Evolutionary conservation across 148 eudicot genomes (phyloP).

Genomic region (Amaranthus palmeri): DNA sequence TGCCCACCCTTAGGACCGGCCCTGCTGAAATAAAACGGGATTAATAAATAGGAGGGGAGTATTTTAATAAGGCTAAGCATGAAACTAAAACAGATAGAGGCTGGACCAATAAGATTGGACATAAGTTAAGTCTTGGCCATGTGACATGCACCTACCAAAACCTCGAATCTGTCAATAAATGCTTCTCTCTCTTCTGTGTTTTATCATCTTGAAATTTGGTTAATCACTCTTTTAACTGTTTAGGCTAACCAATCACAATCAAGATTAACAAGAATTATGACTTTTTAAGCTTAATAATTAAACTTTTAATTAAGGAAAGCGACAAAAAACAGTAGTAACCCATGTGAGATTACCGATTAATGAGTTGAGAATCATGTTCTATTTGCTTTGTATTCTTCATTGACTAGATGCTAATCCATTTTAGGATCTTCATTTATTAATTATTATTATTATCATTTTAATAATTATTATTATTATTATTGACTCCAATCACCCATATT

Average conservation of each 20-base stretch:
- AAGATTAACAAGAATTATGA: conserved; percentile 8
- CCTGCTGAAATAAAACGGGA: too few species aligned
- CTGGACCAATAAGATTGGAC: conserved; percentile 29
- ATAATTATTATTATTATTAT: not conserved
- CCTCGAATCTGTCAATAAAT: conserved; percentile 22
- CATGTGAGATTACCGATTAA: conserved; percentile 33
- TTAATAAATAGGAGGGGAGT: too few species aligned
- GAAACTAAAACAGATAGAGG: conserved; percentile 27
- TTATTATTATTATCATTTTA: not conserved
- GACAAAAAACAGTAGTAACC: conserved; percentile 19
- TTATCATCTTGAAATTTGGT: conserved; percentile 18
- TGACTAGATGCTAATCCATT: conserved; percentile 22
- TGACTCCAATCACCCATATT: conserved; percentile 4
- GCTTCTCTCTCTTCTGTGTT: conserved; percentile 7
- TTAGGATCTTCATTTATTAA: conserved; percentile 13
- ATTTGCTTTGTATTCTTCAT: conserved; percentile 23
- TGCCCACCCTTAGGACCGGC: too few species aligned
- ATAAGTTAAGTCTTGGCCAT: conserved; percentile 20
- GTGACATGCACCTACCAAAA: conserved; percentile 26
- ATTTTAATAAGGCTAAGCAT: not conserved
- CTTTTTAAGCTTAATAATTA: not conserved
- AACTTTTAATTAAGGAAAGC: not conserved
- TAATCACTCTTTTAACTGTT: conserved; percentile 7
- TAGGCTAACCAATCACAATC: conserved; percentile 18
- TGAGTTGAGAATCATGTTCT: conserved; percentile 24